Percentiles rank a stretch among this genome's conserved stretches.
Evolutionary conservation across 2,329 filamentous ascomycete species (phyloP).

Genomic region (Mycosphaerella arachidis): DNA sequence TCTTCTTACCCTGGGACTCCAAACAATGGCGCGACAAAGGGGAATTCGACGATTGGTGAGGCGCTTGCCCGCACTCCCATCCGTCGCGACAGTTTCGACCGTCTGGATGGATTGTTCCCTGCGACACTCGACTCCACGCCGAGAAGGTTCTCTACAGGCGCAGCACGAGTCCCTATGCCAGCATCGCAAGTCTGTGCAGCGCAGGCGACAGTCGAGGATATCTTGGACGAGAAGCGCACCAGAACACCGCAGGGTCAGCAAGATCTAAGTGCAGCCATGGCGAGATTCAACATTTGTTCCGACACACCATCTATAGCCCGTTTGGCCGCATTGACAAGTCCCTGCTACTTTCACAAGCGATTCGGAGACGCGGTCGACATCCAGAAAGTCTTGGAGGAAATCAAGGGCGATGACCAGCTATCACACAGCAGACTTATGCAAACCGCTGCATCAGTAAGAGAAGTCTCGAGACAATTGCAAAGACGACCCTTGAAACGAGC

Average conservation of each 20-base stretch:
- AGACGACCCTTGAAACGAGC: constrained; percentile 86
- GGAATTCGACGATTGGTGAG: constrained; percentile 26
- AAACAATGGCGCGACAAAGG: constrained; percentile 10
- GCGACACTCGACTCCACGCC: constrained; percentile 27
- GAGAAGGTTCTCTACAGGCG: constrained; percentile 32
- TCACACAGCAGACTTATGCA: constrained; percentile 92
- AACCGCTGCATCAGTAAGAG: constrained; percentile 88
- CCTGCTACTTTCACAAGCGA: constrained; percentile 95
- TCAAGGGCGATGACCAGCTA: constrained; percentile 79
- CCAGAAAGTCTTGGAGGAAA: constrained; percentile 90
- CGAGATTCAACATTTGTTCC: constrained; percentile 27
- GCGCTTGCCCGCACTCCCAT: constrained; percentile 27
- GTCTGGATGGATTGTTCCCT: constrained; percentile 23
- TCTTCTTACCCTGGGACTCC: constrained; percentile 21
- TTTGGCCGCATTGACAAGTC: constrained; percentile 73
- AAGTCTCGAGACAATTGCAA: constrained; percentile 93
- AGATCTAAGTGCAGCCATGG: constrained; percentile 24
- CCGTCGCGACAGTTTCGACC: constrained; percentile 32
- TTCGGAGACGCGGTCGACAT: constrained; percentile 97
- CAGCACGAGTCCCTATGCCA: constrained; percentile 31
- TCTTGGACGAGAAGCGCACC: constrained; percentile 25
- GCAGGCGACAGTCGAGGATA: constrained; percentile 26
- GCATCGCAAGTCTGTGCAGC: constrained; percentile 29
- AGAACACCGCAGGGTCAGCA: constrained; percentile 25
- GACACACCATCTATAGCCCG: constrained; percentile 32